Conservation (phyloP, 768 basidiomycete species). For the Chalciporus sphaerocephalus region DNA sequence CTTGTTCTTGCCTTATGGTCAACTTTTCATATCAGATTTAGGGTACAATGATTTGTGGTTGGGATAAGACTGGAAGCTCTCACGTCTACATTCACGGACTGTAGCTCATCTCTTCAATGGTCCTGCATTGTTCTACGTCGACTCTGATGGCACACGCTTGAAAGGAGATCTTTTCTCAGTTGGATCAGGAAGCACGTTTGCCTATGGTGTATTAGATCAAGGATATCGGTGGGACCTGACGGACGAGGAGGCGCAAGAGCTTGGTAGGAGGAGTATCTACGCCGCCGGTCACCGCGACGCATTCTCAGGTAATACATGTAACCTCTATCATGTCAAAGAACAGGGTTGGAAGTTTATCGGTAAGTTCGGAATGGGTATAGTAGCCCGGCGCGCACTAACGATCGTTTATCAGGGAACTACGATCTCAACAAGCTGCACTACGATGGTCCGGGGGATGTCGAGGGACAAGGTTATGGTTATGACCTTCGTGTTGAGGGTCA, state of each 20-base stretch:
- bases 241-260: conserved; percentile 91
- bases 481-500: conserved; percentile 61
- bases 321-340: conserved; percentile 93
- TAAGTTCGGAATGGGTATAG: conserved; percentile 34
- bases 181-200: conserved; percentile 96
- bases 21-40: conserved; percentile 28
- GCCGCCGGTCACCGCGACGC: conserved; percentile 97
- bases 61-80: conserved; percentile 89
- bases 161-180: conserved; percentile 99
- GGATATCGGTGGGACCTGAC: conserved; percentile 90
- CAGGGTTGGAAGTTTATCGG: conserved; percentile 96
- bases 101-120: conserved; percentile 48
- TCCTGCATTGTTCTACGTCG: conserved; percentile 94
- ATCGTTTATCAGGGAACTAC: conserved; percentile 69
- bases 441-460: conserved; percentile 71
- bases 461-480: conserved; percentile 79
- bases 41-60: conserved; percentile 99
- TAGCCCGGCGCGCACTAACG: conserved; percentile 9
- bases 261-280: conserved; percentile 89
- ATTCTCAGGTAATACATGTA: conserved; percentile 93
- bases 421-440: conserved; percentile 89
- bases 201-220: conserved; percentile 98
- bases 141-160: conserved; percentile 92
- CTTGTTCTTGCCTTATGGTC: not conserved
- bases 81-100: conserved; percentile 1